A percentile compares a stretch with the other conserved stretches of the same genome.
Evolutionary conservation across 2,329 filamentous ascomycete genomes (phyloP).

Genomic region (Penicillium decumbens): DNA sequence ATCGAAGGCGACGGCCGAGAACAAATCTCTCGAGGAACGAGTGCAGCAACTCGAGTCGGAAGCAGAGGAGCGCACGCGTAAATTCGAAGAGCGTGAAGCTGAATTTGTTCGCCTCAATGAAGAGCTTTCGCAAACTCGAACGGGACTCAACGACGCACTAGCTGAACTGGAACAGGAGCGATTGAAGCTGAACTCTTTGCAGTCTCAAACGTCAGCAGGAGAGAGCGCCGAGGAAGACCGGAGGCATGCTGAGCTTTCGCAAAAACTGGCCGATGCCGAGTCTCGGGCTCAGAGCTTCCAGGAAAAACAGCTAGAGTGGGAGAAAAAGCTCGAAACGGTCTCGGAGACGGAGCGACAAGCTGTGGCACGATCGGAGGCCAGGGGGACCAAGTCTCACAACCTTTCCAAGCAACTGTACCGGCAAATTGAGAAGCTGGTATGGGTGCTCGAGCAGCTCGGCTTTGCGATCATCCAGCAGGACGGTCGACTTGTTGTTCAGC

Average conservation of each 20-base stretch:
- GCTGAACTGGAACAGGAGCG: conserved; percentile 62
- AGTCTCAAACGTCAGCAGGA: conserved; percentile 70
- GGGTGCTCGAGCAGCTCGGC: conserved; percentile 79
- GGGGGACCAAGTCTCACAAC: conserved; percentile 71
- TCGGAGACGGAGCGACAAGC: conserved; percentile 32
- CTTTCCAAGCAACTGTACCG: conserved; percentile 76
- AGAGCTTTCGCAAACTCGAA: conserved; percentile 46
- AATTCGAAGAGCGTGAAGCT: conserved; percentile 51
- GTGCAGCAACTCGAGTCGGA: conserved; percentile 56
- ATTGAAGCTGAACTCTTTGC: conserved; percentile 63
- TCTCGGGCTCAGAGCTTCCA: conserved; percentile 72
- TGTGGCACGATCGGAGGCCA: conserved; percentile 60
- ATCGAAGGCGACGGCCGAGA: conserved; percentile 58
- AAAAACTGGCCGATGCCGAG: conserved; percentile 68
- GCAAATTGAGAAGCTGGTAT: conserved; percentile 77
- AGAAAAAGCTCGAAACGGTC: conserved; percentile 51
- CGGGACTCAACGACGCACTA: conserved; percentile 45
- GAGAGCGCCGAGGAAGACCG: conserved; percentile 75
- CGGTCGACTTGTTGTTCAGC: conserved; percentile 68
- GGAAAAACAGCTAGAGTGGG: conserved; percentile 65
- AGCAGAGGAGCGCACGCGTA: conserved; percentile 52
- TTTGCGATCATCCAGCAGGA: conserved; percentile 74
- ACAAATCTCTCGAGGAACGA: conserved; percentile 55
- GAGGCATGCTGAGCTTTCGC: conserved; percentile 62
- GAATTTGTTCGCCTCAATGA: conserved; percentile 53